Evolutionary conservation across 1,139 yeast genomes (phyloP), one percentile per base, ranked within the genome.

Genomic region (Groenewaldozyma auringiensis): DNA sequence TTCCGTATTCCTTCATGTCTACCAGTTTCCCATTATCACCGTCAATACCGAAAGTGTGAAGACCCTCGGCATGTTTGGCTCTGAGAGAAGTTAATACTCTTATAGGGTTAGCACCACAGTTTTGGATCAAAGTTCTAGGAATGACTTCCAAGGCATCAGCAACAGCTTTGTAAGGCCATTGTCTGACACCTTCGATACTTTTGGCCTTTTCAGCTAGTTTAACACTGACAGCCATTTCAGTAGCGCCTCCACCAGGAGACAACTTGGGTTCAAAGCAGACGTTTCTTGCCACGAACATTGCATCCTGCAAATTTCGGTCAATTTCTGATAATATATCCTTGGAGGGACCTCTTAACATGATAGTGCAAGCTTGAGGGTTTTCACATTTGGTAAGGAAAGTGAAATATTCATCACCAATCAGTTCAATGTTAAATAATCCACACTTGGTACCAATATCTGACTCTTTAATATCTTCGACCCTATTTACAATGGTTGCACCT

Each of bases 201-300:
- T 89, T 89, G 42, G 97, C 96, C 70, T 79, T 83, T 64, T 92
- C 96, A 11, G 95, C 77, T 51, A 92, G 75, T 55, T 76, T 79
- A 27, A 92, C 97, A 54, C 94, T 76, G 43, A 94, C 89, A 1
- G 98, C 98, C 97, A 94, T 92, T 69, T 92, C 99, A 20, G 97
- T 92, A 43, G 99, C 98, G 61, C 99, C 98, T 49, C 98, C 99
- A 57, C 99, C 99, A 43, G 99, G 99, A 2, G 96, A 76, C 61
- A 92, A 75, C 36, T 94, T 80, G 43, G 99, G 98, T 65, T 92
- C 95, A 58, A 92, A 82, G 75, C 86, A 78, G 41, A 94, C 96
- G 62, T 94, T 94, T 66, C 96, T 80, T 21, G 98, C 82, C 44
- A 92, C 98, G 3, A 96, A 92, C 95, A 94, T 86, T 42, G 99